A percentile compares a stretch with the other conserved stretches of the same genome.
Evolutionary conservation across 75 land plant genomes (phyloP).

Genomic region (Gnetum montanum): DNA sequence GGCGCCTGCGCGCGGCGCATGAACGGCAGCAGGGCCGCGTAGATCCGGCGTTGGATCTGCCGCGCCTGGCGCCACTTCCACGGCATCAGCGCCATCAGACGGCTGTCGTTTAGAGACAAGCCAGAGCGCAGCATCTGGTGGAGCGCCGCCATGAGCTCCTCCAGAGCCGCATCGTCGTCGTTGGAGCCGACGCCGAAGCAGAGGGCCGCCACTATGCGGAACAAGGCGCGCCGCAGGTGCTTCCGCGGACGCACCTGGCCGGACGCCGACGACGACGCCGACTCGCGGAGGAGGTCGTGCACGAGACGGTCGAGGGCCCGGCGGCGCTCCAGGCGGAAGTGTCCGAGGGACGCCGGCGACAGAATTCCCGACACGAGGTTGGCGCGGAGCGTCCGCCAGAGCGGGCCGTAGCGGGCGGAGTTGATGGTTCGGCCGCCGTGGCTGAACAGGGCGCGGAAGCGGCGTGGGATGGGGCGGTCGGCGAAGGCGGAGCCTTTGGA

Average conservation of each 20-base stretch:
- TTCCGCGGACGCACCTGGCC: slow-evolving; percentile 29
- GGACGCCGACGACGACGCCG: slow-evolving; percentile 26
- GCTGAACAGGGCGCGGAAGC: slow-evolving; percentile 54
- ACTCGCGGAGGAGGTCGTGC: slow-evolving; percentile 19
- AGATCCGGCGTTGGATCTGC: slow-evolving; percentile 14
- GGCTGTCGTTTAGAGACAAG: too few species aligned
- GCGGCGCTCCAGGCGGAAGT: slow-evolving; percentile 24
- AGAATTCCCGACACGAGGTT: slow-evolving; percentile 72
- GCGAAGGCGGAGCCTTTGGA: slow-evolving; percentile 64
- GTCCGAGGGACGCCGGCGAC: slow-evolving; percentile 38
- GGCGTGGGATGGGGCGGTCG: slow-evolving; percentile 47
- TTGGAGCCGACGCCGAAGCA: slow-evolving; percentile 44
- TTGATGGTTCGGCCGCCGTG: slow-evolving; percentile 68
- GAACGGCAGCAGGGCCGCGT: too few species aligned
- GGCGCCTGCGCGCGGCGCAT: slow-evolving; percentile 14
- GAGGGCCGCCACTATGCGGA: slow-evolving; percentile 43
- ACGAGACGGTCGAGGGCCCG: slow-evolving; percentile 48
- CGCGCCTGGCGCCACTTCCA: slow-evolving; percentile 27
- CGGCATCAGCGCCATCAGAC: slow-evolving; percentile 25
- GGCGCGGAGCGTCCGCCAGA: slow-evolving; percentile 77
- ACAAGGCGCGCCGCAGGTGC: slow-evolving; percentile 40
- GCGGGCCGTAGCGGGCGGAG: slow-evolving; percentile 57
- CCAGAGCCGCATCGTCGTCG: slow-evolving; percentile 46
- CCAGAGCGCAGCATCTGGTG: too few species aligned
- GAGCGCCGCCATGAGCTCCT: slow-evolving; percentile 35